Evolutionary conservation across 768 basidiomycete species (phyloP), one percentile per base, ranked within the genome.

Genomic region (Fistulinella prunicolor): DNA sequence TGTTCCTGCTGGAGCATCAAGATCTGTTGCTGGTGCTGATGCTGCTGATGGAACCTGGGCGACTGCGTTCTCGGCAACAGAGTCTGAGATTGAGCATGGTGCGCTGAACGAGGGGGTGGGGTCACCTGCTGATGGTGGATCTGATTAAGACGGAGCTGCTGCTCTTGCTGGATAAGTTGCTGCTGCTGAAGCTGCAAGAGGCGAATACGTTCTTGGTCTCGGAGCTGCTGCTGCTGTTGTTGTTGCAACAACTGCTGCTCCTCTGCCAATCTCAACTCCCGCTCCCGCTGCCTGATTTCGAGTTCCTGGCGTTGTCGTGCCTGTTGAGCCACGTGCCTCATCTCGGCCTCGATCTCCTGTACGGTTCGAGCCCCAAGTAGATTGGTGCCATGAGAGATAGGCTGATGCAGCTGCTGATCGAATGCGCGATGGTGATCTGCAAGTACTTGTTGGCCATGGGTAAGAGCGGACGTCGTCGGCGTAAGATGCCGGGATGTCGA

Each of bases 271-370:
- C 60, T 58, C 42, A 62, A 37, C 50, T 76, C 70, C 54, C 80
- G 74, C 37, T 77, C 73, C 46, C 77, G 70, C 14, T 77, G 74
- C 51, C 72, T 71, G 43, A 75, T 74, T 48, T 77, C 72, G 22
- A 70, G 61, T 37, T 73, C 68, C 45, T 72, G 71, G 6, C 67
- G 55, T 54, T 67, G 55, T 22, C 71, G 65, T 9, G 66, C 63
- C 50, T 79, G 75, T 44, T 79, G 75, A 23, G 80, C 80, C 20
- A 74, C 77, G 7, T 77, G 76, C n/a, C 76, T 75, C 86, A 91
- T 89, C 65, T 93, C 90, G 3, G 82, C 79, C 59, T 93, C 90
- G 49, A 93, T 84, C 55, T 93, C 90, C 55, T 88, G 83, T 22
- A 92, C 62, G 0, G 88, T 90, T 17, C 82, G 81, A 9, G 75